Evolutionary conservation across 441 rosid species (phyloP).

Genomic region (Croton setiger): DNA sequence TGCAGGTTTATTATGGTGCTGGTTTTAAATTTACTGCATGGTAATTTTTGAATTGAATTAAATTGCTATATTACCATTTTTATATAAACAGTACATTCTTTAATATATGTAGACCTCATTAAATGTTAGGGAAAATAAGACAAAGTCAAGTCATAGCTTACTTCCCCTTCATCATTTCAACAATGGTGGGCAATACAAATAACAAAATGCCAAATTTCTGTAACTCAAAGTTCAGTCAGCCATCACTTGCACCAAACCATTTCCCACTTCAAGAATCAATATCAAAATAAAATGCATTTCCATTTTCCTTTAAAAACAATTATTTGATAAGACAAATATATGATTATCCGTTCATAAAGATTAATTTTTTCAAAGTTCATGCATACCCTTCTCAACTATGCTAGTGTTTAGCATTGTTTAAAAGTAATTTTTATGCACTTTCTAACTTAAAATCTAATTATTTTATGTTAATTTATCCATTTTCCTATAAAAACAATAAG

Average conservation of each 20-base stretch:
- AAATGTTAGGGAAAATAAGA: not conserved
- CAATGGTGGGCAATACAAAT: constrained; percentile 11
- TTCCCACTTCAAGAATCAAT: not conserved
- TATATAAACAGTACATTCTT: not conserved
- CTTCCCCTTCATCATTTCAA: constrained; percentile 16
- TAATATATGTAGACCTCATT: constrained; percentile 10
- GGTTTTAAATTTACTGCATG: not conserved
- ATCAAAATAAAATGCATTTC: not conserved
- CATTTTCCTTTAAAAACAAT: not conserved
- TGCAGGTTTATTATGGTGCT: not conserved
- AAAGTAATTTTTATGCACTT: too few relatives aligned
- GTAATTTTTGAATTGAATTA: not conserved
- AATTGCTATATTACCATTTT: not conserved
- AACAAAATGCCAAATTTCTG: constrained; percentile 7
- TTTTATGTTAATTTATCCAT: not conserved
- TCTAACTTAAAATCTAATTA: too few relatives aligned
- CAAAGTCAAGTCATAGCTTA: constrained; percentile 20
- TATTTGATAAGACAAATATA: too few relatives aligned
- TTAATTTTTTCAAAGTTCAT: too few relatives aligned
- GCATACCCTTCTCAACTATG: too few relatives aligned
- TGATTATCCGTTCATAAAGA: too few relatives aligned
- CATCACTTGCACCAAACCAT: not conserved
- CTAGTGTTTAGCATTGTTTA: too few relatives aligned
- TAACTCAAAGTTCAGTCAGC: not conserved
- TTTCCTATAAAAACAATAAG: constrained; percentile 2